These are phyloP conservation scores for Plectosphaerella plurivora DNA, from an alignment of 2,329 filamentous ascomycete species.

Conservation along the genomic window DNA sequence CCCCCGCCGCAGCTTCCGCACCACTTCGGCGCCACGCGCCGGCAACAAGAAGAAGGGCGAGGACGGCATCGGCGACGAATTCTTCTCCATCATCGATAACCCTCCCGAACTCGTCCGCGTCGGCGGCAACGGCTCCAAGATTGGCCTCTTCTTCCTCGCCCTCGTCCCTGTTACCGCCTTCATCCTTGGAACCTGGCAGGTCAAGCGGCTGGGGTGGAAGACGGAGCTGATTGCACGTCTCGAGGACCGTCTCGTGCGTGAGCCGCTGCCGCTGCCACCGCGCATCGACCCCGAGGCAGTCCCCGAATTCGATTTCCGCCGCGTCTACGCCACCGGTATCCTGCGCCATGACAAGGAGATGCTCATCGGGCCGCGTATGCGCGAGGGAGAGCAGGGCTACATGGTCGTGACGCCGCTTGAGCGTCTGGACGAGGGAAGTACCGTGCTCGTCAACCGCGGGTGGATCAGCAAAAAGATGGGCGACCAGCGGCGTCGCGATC, in stretches of 20 bases:
- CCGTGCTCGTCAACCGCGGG: constrained; percentile 81
- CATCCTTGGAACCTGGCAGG: constrained; percentile 88
- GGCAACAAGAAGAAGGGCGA: constrained; percentile 34
- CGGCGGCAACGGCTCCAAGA: constrained; percentile 62
- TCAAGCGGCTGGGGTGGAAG: constrained; percentile 90
- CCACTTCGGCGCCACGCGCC: constrained; percentile 9
- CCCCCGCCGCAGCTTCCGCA: constrained; percentile 7
- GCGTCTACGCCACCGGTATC: constrained; percentile 69
- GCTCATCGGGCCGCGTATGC: constrained; percentile 86
- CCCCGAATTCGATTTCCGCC: constrained; percentile 85
- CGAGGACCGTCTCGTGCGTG: constrained; percentile 84
- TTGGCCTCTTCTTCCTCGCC: constrained; percentile 75
- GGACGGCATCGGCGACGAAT: constrained; percentile 67
- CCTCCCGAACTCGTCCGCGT: constrained; percentile 75
- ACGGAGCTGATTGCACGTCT: constrained; percentile 85
- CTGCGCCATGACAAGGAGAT: constrained; percentile 91
- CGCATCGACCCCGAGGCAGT: constrained; percentile 77
- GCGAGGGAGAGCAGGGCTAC: constrained; percentile 85
- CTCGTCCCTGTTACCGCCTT: constrained; percentile 92
- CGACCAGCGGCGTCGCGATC: constrained; percentile 58
- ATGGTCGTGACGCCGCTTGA: constrained; percentile 90
- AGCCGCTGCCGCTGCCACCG: constrained; percentile 81
- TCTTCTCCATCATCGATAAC: constrained; percentile 82
- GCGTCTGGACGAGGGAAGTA: constrained; percentile 54
- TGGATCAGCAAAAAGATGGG: constrained; percentile 82